Base-by-base conservation (phyloP, 306 rosid species). In the Canavalia gladiata region DNA sequence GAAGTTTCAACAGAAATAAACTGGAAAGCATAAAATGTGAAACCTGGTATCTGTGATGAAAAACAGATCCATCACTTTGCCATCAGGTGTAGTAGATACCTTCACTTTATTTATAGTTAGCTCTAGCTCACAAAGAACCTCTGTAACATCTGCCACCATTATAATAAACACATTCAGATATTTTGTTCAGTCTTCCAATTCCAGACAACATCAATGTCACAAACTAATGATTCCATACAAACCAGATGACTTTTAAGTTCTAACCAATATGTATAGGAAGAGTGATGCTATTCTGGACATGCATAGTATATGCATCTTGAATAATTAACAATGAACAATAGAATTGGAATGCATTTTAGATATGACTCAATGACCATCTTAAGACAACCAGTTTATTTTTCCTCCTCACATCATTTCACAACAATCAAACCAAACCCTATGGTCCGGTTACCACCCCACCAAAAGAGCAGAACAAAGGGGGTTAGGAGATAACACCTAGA, bases 71-170 rank as follows among this genome's bases (percentile, higher is more conserved):
- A 95, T 88, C 74, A 93, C 98, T 93, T 79, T 93, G 68, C 94
- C 98, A 81, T 95, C 99, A 1, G 99, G 99, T 18, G 98, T 95
- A 18, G 96, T 93, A 47, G 98, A 95, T 42, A 95, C 96, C 90
- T 95, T 95, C 82, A 95, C 98, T 89, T 90, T 95, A 78, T 89
- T 84, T 63, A 95, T 93, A 42, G 75, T 84, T 84, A 95, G 90
- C 89, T 95, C 99, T 8, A 89, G 91, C 72, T 91, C 97, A 77
- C 90, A 90, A 57, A 95, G 98, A 89, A 90, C 98, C 82, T 74
- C 78, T 0, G 99, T 95, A 76, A 95, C 97, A 87, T 95, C 99
- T 95, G 92, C 58, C 54, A 86, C 55, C 62, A 56, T 49, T 68
- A 84, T 50, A 39, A 66, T 43, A 62, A 62, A 63, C 66, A 70